phyloP scores from a whole-genome alignment of 495 filamentous ascomycete genomes.

The Xylaria longipes region DNA sequence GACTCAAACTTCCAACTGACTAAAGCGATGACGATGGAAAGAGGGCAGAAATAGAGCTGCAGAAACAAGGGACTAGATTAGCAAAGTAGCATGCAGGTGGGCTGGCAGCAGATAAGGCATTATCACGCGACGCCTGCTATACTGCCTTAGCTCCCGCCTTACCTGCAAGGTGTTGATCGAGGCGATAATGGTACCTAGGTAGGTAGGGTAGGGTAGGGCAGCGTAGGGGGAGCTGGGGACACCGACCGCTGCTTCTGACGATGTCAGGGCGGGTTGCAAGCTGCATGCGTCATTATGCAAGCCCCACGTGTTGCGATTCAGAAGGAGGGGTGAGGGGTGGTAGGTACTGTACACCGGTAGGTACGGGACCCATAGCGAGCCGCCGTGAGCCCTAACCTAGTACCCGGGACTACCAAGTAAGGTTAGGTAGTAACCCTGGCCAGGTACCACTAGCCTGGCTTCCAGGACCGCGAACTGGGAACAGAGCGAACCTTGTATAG shows the following conservation, averaged over 20 bases:
- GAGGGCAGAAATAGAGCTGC: constrained; percentile 4
- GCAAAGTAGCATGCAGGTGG: neutral
- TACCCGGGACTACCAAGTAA: constrained; percentile 1
- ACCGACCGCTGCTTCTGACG: constrained; percentile 17
- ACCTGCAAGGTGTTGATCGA: neutral
- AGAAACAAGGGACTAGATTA: neutral
- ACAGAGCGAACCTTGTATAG: neutral
- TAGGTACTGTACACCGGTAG: neutral
- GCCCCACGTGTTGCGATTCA: constrained; percentile 25
- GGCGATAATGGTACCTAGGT: neutral
- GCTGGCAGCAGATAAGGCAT: constrained; percentile 6
- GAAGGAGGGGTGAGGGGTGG: constrained; percentile 2
- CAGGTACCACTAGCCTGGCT: neutral
- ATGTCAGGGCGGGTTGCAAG: constrained; percentile 12
- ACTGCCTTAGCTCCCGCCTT: neutral
- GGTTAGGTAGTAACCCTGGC: neutral
- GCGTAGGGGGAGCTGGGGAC: neutral
- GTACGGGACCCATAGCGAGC: neutral
- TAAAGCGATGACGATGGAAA: constrained; percentile 8
- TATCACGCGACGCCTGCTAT: neutral
- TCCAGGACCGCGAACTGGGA: neutral
- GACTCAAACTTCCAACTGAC: neutral
- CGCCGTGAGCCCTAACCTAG: constrained; percentile 8
- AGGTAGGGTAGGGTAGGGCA: neutral
- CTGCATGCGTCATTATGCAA: constrained; percentile 29